Percentiles rank a stretch among this genome's conserved stretches.
These are phyloP conservation scores for Paramarasmius palmivorus DNA, from an alignment of 1,284 basidiomycete genomes.

Conservation along the genomic window DNA sequence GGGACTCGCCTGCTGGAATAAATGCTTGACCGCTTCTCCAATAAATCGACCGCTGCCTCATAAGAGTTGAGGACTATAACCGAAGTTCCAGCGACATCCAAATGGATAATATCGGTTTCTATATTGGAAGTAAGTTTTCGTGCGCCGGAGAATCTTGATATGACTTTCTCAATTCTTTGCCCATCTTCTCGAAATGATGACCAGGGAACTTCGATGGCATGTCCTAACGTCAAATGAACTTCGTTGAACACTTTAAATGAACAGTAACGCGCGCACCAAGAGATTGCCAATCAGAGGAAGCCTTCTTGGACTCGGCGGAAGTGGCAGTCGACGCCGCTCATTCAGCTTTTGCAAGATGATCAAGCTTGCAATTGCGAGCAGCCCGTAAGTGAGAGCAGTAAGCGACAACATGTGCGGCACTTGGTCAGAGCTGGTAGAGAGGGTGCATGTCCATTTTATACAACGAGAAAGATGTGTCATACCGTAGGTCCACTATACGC, in stretches of 20 bases:
- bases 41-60: background rate
- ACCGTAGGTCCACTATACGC: too few relatives aligned
- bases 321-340: background rate
- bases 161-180: background rate
- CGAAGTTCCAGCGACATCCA: background rate
- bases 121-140: too few relatives aligned
- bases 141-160: background rate
- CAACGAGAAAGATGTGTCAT: too few relatives aligned
- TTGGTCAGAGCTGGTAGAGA: too few relatives aligned
- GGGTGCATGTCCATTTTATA: too few relatives aligned
- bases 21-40: conserved; percentile 3
- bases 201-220: background rate
- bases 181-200: background rate
- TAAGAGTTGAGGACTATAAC: background rate
- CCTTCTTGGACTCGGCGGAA: background rate
- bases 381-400: too few relatives aligned
- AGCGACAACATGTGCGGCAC: too few relatives aligned
- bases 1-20: background rate
- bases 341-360: background rate
- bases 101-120: background rate
- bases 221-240: background rate
- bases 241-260: too few relatives aligned
- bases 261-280: background rate
- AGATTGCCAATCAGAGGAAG: background rate
- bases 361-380: too few relatives aligned